Conservation (phyloP, 768 basidiomycete genomes). For the Tylopilus subfusipes region DNA sequence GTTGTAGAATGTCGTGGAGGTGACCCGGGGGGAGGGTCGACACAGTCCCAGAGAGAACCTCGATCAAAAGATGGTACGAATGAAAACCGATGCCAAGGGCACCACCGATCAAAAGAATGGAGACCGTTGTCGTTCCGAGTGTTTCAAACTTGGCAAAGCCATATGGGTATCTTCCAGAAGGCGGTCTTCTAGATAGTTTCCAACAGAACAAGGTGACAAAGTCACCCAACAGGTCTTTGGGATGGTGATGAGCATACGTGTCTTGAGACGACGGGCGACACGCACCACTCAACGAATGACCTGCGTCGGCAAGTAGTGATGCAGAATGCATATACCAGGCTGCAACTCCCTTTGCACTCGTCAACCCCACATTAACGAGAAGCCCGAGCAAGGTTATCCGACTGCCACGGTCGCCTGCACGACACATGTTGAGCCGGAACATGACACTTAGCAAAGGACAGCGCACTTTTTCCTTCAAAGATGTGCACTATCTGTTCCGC, state of each 20-base stretch:
- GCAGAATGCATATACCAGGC: slow-evolving; percentile 91
- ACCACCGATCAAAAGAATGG: slow-evolving; percentile 80
- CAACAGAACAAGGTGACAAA: slow-evolving; percentile 89
- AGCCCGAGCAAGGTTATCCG: slow-evolving; percentile 84
- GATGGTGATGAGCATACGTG: slow-evolving; percentile 7
- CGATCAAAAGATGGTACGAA: slow-evolving; percentile 79
- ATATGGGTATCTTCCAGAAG: slow-evolving; percentile 77
- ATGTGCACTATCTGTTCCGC: slow-evolving; percentile 68
- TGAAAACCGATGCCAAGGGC: slow-evolving; percentile 86
- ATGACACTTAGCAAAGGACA: background rate
- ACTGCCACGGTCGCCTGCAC: slow-evolving; percentile 72
- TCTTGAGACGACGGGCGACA: slow-evolving; percentile 10
- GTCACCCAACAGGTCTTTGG: slow-evolving; percentile 78
- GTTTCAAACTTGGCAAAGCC: slow-evolving; percentile 95
- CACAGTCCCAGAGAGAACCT: slow-evolving; percentile 65
- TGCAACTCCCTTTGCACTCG: slow-evolving; percentile 78
- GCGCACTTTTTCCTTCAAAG: slow-evolving; percentile 60
- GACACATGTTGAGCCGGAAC: background rate
- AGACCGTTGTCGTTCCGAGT: slow-evolving; percentile 87
- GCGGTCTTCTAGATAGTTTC: slow-evolving; percentile 78
- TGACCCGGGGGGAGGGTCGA: slow-evolving; percentile 61
- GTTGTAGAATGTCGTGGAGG: slow-evolving; percentile 59
- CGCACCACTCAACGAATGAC: slow-evolving; percentile 84
- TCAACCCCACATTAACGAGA: slow-evolving; percentile 76
- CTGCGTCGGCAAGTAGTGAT: slow-evolving; percentile 88